phyloP scores from a whole-genome alignment of 805 yeast species.

The Grigorovia transvaalensis region DNA sequence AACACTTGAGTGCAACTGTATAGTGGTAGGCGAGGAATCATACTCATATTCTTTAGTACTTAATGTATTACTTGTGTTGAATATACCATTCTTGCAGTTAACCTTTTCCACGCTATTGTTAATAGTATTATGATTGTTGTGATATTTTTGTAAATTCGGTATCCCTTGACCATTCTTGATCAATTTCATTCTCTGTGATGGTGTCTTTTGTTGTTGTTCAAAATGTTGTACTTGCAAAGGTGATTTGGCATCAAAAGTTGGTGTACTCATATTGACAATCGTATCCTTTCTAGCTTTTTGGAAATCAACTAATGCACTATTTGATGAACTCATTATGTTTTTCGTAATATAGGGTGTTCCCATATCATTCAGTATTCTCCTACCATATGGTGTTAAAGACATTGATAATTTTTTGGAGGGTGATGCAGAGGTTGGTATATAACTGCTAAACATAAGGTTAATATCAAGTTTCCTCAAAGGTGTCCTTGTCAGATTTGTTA shows the following conservation, averaged over 20 bases:
- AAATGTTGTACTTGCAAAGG: not conserved
- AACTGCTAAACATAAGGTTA: constrained; percentile 25
- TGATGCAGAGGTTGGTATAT: constrained; percentile 15
- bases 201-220: not conserved
- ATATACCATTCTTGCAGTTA: constrained; percentile 10
- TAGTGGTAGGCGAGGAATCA: constrained; percentile 28
- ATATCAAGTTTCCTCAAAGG: constrained; percentile 26
- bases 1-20: constrained; percentile 27
- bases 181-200: not conserved
- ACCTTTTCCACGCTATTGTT: not conserved
- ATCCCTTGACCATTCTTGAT: not conserved
- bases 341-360: constrained; percentile 23
- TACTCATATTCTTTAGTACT: constrained; percentile 1
- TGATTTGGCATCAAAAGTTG: not conserved
- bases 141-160: constrained; percentile 1
- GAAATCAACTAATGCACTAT: constrained; percentile 27
- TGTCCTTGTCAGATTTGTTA: constrained; percentile 11
- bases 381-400: constrained; percentile 28
- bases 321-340: constrained; percentile 14
- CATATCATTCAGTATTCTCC: constrained; percentile 22
- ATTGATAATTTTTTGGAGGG: constrained; percentile 22
- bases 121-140: not conserved
- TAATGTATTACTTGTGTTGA: constrained; percentile 19
- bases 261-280: not conserved
- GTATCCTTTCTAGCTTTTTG: constrained; percentile 25